phyloP scores from a whole-genome alignment of 2,329 filamentous ascomycete genomes.

The Kalaharituber pfeilii region DNA sequence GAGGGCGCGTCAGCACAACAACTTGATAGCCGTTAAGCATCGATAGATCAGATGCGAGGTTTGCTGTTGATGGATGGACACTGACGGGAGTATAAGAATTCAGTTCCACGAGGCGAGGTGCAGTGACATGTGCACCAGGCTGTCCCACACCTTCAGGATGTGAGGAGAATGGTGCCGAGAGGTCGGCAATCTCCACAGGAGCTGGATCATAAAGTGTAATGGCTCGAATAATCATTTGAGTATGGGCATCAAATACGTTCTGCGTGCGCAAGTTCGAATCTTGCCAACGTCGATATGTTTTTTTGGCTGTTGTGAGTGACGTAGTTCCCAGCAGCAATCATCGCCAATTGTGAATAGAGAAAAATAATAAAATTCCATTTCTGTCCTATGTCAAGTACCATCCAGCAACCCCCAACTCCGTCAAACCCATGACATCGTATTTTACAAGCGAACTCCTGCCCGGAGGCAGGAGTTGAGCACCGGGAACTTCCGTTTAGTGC shows the following conservation, averaged over 20 bases:
- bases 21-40: constrained; percentile 84
- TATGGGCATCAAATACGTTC: background rate
- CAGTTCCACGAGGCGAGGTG: constrained; percentile 77
- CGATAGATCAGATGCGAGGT: constrained; percentile 45
- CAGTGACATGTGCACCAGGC: constrained; percentile 70
- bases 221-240: constrained; percentile 26
- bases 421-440: no score
- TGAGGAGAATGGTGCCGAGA: constrained; percentile 96
- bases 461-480: no score
- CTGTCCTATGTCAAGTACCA: no score
- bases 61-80: constrained; percentile 44
- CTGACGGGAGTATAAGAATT: constrained; percentile 90
- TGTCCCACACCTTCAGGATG: constrained; percentile 77
- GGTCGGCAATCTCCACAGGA: constrained; percentile 65
- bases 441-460: no score
- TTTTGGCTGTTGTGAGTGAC: no score
- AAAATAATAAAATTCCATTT: no score
- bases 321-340: no score
- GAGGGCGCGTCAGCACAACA: constrained; percentile 85
- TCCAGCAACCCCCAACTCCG: no score
- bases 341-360: no score
- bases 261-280: constrained; percentile 2
- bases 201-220: constrained; percentile 81
- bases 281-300: constrained; percentile 1
- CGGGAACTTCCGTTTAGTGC: no score